Evolutionary conservation across 2,329 filamentous ascomycete genomes (phyloP), one percentile per base, ranked within the genome.

Genomic region (Nannizziopsis barbatae): DNA sequence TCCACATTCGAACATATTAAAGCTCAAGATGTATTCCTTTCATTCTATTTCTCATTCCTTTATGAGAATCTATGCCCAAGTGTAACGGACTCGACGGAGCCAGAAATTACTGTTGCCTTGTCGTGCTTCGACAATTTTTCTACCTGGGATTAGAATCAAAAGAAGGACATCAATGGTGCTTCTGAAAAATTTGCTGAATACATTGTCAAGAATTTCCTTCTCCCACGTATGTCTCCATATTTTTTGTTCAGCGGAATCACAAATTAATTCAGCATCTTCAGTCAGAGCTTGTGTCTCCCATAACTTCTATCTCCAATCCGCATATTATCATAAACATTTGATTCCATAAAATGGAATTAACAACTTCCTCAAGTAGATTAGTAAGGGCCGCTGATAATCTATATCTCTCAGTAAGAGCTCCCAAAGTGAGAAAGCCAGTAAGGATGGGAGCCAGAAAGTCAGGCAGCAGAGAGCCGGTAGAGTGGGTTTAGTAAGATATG

Each of bases 211-310:
- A 53, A 55, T 30, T 53, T 58, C 27, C 42, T 57, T 31, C 51
- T 56, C 17, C 56, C 56, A 43, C 36, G 55, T 57, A 54, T 36
- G 31, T 15, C 10, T 30, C 14, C n/a, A 45, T 50, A 42, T n/a
- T 42, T 35, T 42, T n/a, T 27, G 20, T 38, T 41, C 37, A 27
- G 11, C 6, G 22, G 31, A 43, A 39, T 50, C 15, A 20, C 6
- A 38, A 37, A 32, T 45, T 50, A 53, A 54, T 30, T 30, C 14
- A 2, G 37, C 2, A n/a, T n/a, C 5, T 32, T 14, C 35, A 58
- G 56, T 58, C 43, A 58, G 46, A 49, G 55, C 55, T 47, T 56
- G n/a, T n/a, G n/a, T n/a, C n/a, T n/a, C n/a, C n/a, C n/a, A n/a
- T n/a, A n/a, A n/a, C n/a, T n/a, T n/a, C n/a, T n/a, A n/a, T n/a